Conservation (phyloP, 2,329 filamentous ascomycete genomes). For the Aspergillus felis region DNA sequence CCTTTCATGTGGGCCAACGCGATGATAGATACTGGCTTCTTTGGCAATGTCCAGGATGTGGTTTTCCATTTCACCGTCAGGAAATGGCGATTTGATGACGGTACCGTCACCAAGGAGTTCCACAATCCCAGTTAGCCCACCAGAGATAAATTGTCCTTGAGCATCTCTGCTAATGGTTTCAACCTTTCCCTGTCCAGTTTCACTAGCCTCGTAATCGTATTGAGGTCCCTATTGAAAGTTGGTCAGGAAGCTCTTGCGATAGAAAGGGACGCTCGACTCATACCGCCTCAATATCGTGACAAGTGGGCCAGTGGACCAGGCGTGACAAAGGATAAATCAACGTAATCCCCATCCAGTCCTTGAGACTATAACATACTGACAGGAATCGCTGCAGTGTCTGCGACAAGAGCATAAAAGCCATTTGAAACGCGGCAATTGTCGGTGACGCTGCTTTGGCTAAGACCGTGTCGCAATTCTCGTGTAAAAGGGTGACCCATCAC, state of each 20-base stretch:
- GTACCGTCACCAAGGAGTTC: slow-evolving; percentile 16
- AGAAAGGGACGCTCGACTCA: neutral
- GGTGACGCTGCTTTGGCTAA: neutral
- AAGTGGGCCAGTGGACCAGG: neutral
- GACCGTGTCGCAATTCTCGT: too few species aligned
- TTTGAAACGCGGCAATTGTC: neutral
- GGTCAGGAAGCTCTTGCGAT: neutral
- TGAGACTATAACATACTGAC: neutral
- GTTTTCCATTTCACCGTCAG: slow-evolving; percentile 8
- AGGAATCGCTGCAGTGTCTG: neutral
- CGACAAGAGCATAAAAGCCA: neutral
- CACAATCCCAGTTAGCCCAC: slow-evolving; percentile 15
- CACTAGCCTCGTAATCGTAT: neutral
- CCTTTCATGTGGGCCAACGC: slow-evolving; percentile 10
- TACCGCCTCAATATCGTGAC: neutral
- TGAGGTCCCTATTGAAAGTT: neutral
- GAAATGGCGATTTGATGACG: slow-evolving; percentile 12
- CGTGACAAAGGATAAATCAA: neutral
- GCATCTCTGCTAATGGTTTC: slow-evolving; percentile 4
- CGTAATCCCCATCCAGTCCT: neutral
- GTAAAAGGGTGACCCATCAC: too few species aligned
- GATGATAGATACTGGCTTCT: slow-evolving; percentile 13
- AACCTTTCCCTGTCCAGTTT: neutral
- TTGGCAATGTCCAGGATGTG: slow-evolving; percentile 15
- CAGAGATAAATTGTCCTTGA: slow-evolving; percentile 11